Conservation (phyloP, 768 basidiomycete genomes). For the Lactarius evosmus region DNA sequence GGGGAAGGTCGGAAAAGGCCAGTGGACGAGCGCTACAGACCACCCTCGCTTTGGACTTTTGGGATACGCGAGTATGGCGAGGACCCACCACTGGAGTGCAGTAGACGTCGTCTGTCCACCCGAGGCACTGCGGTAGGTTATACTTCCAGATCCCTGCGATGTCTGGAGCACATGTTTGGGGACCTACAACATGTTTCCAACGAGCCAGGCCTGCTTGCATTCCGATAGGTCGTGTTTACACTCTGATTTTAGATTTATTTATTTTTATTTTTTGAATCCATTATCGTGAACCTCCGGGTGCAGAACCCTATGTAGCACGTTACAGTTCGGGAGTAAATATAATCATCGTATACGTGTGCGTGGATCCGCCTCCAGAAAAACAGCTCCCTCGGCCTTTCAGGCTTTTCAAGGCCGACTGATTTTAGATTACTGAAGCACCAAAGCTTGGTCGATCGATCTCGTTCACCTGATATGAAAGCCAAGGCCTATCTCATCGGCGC, state of each 20-base stretch:
- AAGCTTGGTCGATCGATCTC: conserved; percentile 8
- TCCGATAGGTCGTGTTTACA: conserved; percentile 9
- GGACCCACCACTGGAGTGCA: conserved; percentile 36
- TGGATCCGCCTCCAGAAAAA: too few species aligned
- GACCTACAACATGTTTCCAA: conserved; percentile 21
- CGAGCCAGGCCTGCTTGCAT: conserved; percentile 5
- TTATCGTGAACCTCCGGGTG: too few species aligned
- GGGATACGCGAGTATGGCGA: conserved; percentile 41
- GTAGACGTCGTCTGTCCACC: conserved; percentile 11
- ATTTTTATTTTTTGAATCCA: too few species aligned
- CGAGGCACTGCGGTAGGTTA: neutral
- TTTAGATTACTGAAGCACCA: conserved; percentile 5
- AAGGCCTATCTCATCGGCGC: neutral
- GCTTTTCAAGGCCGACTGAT: too few species aligned
- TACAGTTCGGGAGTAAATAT: too few species aligned
- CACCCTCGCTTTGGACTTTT: conserved; percentile 37
- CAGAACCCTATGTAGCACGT: too few species aligned
- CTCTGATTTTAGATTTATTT: conserved; percentile 10
- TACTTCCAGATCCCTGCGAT: neutral
- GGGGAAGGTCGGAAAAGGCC: too few species aligned
- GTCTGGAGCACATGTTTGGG: neutral
- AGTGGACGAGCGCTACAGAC: conserved; percentile 33
- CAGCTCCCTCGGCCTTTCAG: too few species aligned
- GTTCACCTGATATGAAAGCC: neutral
- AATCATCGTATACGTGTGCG: too few species aligned